A percentile compares a stretch with the other conserved stretches of the same genome.
These are phyloP conservation scores for Polytrichum formosum DNA, from an alignment of 225 moss, liverwort and hornwort genomes.

Conservation along the genomic window DNA sequence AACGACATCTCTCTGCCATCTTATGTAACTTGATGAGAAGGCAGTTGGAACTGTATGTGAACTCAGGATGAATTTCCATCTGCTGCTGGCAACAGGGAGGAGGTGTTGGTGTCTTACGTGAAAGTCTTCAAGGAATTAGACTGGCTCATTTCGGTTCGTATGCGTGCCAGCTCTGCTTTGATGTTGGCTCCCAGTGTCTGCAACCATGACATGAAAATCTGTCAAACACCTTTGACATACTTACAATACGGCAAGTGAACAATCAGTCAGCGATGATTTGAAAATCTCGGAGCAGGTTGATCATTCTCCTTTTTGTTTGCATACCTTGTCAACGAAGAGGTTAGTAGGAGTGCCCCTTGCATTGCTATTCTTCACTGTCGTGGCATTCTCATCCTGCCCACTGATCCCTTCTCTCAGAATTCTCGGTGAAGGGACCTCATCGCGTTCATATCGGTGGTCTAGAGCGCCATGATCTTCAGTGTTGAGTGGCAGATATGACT, in stretches of 20 bases:
- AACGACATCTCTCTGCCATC: no score
- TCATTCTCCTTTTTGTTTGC: not conserved
- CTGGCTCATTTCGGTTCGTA: slow-evolving; percentile 35
- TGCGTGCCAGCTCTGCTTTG: slow-evolving; percentile 51
- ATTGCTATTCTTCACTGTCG: slow-evolving; percentile 48
- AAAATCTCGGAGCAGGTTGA: no score
- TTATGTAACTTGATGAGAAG: no score
- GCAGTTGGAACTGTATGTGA: no score
- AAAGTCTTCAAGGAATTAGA: slow-evolving; percentile 45
- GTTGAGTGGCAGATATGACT: slow-evolving; percentile 7
- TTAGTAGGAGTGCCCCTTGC: slow-evolving; percentile 49
- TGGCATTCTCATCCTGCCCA: slow-evolving; percentile 53
- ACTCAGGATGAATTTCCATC: no score
- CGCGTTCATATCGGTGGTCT: not conserved
- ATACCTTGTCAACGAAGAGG: slow-evolving; percentile 63
- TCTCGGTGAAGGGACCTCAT: slow-evolving; percentile 27
- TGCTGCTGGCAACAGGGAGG: not conserved
- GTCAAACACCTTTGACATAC: no score
- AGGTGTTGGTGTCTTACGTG: slow-evolving; percentile 30
- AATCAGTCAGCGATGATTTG: no score
- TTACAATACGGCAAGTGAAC: no score
- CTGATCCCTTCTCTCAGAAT: slow-evolving; percentile 23
- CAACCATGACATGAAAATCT: not conserved
- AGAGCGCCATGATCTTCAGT: slow-evolving; percentile 16
- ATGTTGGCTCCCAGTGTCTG: slow-evolving; percentile 66